Percentiles rank a stretch among this genome's conserved stretches.
Conservation (phyloP, 225 moss, liverwort and hornwort species). For the Ulota crispa region DNA sequence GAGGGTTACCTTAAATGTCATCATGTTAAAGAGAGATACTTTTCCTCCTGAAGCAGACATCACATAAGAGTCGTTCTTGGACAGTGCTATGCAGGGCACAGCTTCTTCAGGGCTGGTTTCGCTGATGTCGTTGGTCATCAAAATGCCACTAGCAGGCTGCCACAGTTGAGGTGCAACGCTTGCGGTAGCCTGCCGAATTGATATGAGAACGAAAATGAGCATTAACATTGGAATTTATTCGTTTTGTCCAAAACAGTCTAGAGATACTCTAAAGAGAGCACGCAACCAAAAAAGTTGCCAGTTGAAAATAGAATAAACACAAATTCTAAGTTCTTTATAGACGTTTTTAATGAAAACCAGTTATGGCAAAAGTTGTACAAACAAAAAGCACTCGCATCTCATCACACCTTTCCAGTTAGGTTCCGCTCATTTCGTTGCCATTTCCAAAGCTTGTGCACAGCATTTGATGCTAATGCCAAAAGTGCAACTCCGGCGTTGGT, state of each 20-base stretch:
- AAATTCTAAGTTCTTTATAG: background rate
- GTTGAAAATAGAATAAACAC: background rate
- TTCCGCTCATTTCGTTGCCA: constrained; percentile 97
- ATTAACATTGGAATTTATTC: background rate
- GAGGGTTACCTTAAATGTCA: constrained; percentile 88
- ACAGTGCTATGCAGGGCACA: constrained; percentile 95
- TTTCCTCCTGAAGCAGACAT: constrained; percentile 99
- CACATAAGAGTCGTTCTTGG: constrained; percentile 97
- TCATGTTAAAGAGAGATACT: constrained; percentile 98
- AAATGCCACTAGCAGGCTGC: constrained; percentile 97
- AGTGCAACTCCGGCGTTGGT: constrained; percentile 89
- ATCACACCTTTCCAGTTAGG: constrained; percentile 68
- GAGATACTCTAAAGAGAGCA: background rate
- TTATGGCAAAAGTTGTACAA: background rate
- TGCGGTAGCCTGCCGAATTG: constrained; percentile 76
- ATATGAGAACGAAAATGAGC: background rate
- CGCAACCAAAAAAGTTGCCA: background rate
- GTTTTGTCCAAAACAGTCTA: background rate
- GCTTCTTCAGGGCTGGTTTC: constrained; percentile 96
- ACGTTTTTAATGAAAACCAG: background rate
- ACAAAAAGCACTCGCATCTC: background rate
- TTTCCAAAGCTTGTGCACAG: constrained; percentile 99
- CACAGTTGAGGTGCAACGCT: constrained; percentile 78
- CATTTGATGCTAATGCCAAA: constrained; percentile 89
- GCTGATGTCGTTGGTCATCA: constrained; percentile 97